Base-by-base conservation (phyloP, 129 eudicot genomes). In the Ambrosia trifida region DNA sequence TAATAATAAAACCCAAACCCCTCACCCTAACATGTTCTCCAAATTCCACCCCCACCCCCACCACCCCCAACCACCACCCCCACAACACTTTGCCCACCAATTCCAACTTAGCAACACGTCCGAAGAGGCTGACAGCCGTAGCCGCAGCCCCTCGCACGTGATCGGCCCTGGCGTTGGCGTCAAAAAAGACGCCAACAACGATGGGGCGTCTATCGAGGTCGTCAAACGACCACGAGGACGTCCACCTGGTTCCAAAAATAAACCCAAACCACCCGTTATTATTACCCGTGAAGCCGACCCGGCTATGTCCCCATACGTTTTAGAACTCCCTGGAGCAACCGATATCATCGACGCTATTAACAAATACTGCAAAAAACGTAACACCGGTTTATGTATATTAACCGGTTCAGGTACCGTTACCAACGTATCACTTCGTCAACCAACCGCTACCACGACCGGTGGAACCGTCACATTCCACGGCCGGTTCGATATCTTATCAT, bases 181-280 rank as follows among this genome's bases (percentile, higher is more conserved):
- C 69, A 68, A 77, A 17, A 80, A 46, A 11, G 68, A 76, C 6
- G 46, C 64, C 24, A 74, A 73, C 24, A 74, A 73, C 66, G 96
- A 89, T 66, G 96, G 91, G 4, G 87, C 91, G 7, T 73, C 87
- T 7, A 89, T 89, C 33, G 96, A 89, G 8, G 82, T 82, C 2
- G 76, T 50, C 33, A 82, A 94, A 18, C 83, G 97, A 17, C 95
- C 97, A 2, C 81, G 97, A 50, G 96, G 96, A 18, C 85, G 96
- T 4, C 96, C 94, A 1, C 87, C 94, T 0, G 96, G 94, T 2
- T 90, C 94, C 65, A 90, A 87, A 33, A 90, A 90, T 81, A 85
- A 83, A 56, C 95, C 91, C 43, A 87, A 87, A 45, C 89, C 95
- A 2, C 89, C 97, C 58, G 58, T 87, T 16, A 60, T 87, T 72